These are phyloP conservation scores for Adiantum capillusveneris DNA, from an alignment of 75 land plant species.

Conservation along the genomic window DNA sequence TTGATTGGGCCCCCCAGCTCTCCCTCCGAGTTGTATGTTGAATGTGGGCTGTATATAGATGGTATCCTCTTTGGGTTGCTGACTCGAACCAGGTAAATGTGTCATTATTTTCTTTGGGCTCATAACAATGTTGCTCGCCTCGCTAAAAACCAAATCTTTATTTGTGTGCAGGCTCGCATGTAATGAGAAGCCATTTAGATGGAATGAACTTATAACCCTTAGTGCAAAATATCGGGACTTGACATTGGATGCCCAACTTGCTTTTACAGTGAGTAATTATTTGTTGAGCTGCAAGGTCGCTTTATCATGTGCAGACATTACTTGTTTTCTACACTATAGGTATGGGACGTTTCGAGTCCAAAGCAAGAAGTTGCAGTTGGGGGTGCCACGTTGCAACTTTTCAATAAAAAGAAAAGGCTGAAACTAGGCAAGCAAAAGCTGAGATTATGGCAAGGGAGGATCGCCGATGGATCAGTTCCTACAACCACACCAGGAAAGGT, in stretches of 20 bases:
- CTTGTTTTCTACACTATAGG: constrained; percentile 34
- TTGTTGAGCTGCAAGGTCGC: background rate
- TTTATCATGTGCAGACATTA: background rate
- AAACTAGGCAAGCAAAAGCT: constrained; percentile 94
- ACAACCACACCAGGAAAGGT: constrained; percentile 95
- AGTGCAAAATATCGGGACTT: constrained; percentile 91
- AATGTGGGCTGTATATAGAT: constrained; percentile 84
- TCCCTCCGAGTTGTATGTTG: constrained; percentile 65
- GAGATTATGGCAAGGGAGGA: constrained; percentile 69
- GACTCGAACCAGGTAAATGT: constrained; percentile 77
- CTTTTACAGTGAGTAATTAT: constrained; percentile 61
- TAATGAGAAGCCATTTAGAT: constrained; percentile 54
- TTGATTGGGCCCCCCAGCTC: too few relatives aligned
- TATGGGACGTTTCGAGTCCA: constrained; percentile 90
- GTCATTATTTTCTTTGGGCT: too few relatives aligned
- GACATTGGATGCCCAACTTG: constrained; percentile 80
- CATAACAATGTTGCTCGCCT: too few relatives aligned
- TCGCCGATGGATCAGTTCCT: constrained; percentile 82
- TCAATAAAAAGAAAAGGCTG: constrained; percentile 78
- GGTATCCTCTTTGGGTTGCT: constrained; percentile 88
- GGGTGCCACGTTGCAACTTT: constrained; percentile 81
- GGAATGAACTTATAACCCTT: constrained; percentile 81
- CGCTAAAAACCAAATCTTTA: too few relatives aligned
- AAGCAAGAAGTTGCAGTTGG: constrained; percentile 66
- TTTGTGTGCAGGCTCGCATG: constrained; percentile 56